phyloP scores from a whole-genome alignment of 23 red algal genomes.

The Gracilaria caudata region DNA sequence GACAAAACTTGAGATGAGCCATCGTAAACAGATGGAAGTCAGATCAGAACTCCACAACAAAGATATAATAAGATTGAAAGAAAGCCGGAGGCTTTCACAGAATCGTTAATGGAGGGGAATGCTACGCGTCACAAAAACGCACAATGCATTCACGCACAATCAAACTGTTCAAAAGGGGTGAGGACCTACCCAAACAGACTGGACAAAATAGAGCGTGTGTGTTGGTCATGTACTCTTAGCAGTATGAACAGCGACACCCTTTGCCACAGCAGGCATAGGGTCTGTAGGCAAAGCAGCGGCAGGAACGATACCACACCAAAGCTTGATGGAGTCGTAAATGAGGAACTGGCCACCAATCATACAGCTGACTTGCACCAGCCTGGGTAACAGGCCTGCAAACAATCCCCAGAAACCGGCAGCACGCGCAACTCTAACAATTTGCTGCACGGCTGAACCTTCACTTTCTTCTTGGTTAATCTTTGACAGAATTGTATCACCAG shows the following conservation, averaged over 20 bases:
- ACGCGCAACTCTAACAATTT: slow-evolving; percentile 54
- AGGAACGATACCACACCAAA: slow-evolving; percentile 73
- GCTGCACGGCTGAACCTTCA: slow-evolving; percentile 24
- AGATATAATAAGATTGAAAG: not conserved
- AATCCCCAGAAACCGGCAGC: slow-evolving; percentile 71
- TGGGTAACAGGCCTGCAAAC: slow-evolving; percentile 77
- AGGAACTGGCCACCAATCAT: slow-evolving; percentile 95
- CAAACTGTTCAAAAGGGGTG: not conserved
- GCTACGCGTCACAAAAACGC: not conserved
- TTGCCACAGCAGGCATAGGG: slow-evolving; percentile 24
- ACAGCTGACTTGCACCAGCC: slow-evolving; percentile 78
- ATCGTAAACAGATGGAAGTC: not conserved
- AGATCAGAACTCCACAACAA: not conserved
- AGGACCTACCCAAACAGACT: not conserved
- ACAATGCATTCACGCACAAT: not conserved
- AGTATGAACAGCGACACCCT: not conserved
- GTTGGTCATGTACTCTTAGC: not conserved
- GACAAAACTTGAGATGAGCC: not conserved
- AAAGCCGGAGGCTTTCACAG: not conserved
- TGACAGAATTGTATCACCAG: slow-evolving; percentile 91
- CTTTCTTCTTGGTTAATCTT: slow-evolving; percentile 86
- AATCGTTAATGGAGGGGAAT: not conserved
- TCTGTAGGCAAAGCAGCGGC: slow-evolving; percentile 60
- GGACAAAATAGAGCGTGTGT: not conserved
- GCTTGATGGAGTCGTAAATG: slow-evolving; percentile 93